Percentiles rank a stretch among this genome's conserved stretches.
Conservation (phyloP, 2,329 filamentous ascomycete species). For the Calonectria crousiana region DNA sequence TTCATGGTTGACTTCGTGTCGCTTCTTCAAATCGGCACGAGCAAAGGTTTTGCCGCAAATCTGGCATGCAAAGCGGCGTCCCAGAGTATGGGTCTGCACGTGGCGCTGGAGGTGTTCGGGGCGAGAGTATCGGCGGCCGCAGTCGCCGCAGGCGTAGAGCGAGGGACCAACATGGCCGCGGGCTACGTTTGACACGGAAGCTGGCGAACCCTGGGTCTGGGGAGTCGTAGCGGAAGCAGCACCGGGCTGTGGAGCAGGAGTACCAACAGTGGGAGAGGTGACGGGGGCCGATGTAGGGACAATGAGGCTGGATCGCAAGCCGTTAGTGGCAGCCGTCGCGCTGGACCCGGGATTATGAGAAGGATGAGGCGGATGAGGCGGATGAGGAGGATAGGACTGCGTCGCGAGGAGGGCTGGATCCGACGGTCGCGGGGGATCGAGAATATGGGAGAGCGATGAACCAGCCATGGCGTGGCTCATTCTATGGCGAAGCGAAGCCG, state of each 20-base stretch:
- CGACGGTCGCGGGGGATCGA: constrained; percentile 46
- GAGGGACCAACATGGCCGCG: constrained; percentile 47
- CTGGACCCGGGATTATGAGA: background rate
- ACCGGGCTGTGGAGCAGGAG: constrained; percentile 6
- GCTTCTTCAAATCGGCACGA: constrained; percentile 65
- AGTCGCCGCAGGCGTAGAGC: constrained; percentile 65
- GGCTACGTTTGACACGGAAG: constrained; percentile 17
- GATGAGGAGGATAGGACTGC: constrained; percentile 34
- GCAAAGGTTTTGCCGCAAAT: constrained; percentile 67
- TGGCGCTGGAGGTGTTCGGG: constrained; percentile 67
- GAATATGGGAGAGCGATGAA: constrained; percentile 47
- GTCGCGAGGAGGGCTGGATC: constrained; percentile 26
- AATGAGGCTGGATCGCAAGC: constrained; percentile 15
- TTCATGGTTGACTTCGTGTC: constrained; percentile 64
- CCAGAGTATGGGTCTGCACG: constrained; percentile 63
- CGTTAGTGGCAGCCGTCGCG: constrained; percentile 14
- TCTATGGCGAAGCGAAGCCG: constrained; percentile 14
- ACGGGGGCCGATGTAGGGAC: constrained; percentile 16
- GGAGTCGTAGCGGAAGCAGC: constrained; percentile 13
- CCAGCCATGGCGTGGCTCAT: constrained; percentile 45
- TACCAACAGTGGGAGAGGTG: background rate
- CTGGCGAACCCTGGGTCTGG: constrained; percentile 13
- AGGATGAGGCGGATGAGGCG: constrained; percentile 13
- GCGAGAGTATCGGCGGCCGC: constrained; percentile 63
- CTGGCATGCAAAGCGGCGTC: constrained; percentile 62